Evolutionary conservation across 2,329 filamentous ascomycete genomes (phyloP), one percentile per base, ranked within the genome.

Genomic region (Botrytis hyacinthi): DNA sequence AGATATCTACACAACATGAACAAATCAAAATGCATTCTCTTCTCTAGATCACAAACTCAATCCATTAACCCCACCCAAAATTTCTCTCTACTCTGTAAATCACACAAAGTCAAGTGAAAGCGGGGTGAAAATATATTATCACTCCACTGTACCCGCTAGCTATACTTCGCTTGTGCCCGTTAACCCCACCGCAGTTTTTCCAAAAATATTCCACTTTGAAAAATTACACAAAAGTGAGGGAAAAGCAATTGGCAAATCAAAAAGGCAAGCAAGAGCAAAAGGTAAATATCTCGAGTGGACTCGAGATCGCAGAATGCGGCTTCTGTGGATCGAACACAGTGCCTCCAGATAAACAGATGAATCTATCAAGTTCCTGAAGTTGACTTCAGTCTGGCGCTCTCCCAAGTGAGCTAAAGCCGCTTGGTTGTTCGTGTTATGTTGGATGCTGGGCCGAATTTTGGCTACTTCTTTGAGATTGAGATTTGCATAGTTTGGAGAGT

Each of bases 391-490:
- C 70, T 71, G 70, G 70, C 70, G 70, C 70, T 71, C 70, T 71
- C 70, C 70, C 70, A 71, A 71, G 70, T 71, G 70, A 71, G 70
- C 70, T 71, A 71, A 71, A 71, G 70, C 70, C 70, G 70, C 70
- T 71, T 61, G 68, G 44, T 44, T 70, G 42, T 71, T 40, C 60
- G 29, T 44, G 51, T n/a, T 60, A 4, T 44, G 22, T 61, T 61
- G 68, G 1, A 14, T 1, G 1, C 1, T 6, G 29, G 0, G 0
- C 5, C 0, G 14, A 8, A 22, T 10, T 46, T 18, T 35, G 0
- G 16, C 1, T 44, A 57, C 14, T 57, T 57, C 22, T 62, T 18
- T n/a, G 22, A n/a, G 4, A 40, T 9, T 40, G 12, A 35, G 4
- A 22, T 32, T 9, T 12, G 4, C 29, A 18, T 3, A 3, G n/a